Base-by-base conservation (phyloP, 1,284 basidiomycete genomes). In the Irpex rosettiformis region DNA sequence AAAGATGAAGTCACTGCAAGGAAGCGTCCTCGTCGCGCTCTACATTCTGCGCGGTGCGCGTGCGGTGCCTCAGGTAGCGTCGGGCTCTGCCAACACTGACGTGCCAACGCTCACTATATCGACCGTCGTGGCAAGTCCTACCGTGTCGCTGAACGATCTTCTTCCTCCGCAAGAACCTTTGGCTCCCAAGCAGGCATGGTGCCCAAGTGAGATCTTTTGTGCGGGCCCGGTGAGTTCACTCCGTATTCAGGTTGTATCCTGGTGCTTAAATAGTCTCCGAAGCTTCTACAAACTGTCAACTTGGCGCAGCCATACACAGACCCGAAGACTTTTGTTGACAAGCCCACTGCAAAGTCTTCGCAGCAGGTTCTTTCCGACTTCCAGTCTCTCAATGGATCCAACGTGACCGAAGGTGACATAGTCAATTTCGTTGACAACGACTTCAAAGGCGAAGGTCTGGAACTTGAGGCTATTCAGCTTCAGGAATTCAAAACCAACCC, bases 321-420 rank as follows among this genome's bases (percentile, higher is more conserved):
- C 72, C 87, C 87, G 55, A 97, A 97, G 75, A 94, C 91, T 0
- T 91, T 97, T 70, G 89, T 91, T 13, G 94, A 97, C 79, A 96
- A 93, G 78, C 94, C 93, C 0, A 95, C 93, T 0, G 79, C 76
- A 66, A 82, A 84, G 64, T 73, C 80, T 0, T 71, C 87, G 5
- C 82, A 86, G 61, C 75, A 80, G 56, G 91, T 94, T 5, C 75
- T 93, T 43, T 73, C 81, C 0, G 89, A 89, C 59, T 96, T 94
- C 72, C 71, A 77, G 28, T 77, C 80, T 27, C 79, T 92, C 65
- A 76, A 67, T 62, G 72, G 69, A 53, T 70, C 72, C 3, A 77
- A 66, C 40, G 64, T 76, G 27, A 88, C 86, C 0, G 84, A 83
- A 59, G 83, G 82, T 3, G 70, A 78, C 30, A 79, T 94, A 56